These are phyloP conservation scores for Salix udensis DNA, from an alignment of 345 rosid genomes.

Conservation along the genomic window DNA sequence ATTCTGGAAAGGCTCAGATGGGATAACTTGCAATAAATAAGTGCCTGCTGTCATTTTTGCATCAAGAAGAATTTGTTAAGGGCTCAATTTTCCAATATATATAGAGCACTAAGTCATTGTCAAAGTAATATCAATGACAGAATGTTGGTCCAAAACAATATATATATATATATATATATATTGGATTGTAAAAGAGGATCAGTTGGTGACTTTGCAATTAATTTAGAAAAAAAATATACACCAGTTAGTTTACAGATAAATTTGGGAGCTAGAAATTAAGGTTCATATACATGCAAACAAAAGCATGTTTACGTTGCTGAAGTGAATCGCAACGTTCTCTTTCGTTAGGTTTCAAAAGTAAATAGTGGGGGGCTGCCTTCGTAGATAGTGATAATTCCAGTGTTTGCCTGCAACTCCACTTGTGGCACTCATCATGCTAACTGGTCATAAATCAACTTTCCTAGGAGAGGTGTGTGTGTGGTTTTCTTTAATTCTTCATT, in stretches of 20 bases:
- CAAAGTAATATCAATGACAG: neutral
- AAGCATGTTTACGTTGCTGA: neutral
- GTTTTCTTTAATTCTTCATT: too few relatives aligned
- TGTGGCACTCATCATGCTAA: too few relatives aligned
- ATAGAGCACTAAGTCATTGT: neutral
- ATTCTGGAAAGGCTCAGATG: neutral
- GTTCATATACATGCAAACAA: too few relatives aligned
- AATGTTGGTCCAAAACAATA: neutral
- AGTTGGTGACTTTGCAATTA: neutral
- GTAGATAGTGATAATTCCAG: too few relatives aligned
- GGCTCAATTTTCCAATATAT: neutral
- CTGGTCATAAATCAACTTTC: too few relatives aligned
- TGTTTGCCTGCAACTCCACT: too few relatives aligned
- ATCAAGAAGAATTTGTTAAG: neutral
- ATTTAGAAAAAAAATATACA: too few relatives aligned
- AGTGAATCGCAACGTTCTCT: neutral
- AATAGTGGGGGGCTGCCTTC: too few relatives aligned
- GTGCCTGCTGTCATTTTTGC: constrained; percentile 8
- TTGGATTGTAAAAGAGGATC: neutral
- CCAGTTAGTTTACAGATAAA: neutral
- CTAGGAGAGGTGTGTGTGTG: too few relatives aligned
- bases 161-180: neutral
- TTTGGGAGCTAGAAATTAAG: too few relatives aligned
- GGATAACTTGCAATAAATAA: neutral
- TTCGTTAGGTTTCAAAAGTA: neutral